A percentile compares a stretch with the other conserved stretches of the same genome.
Conservation (phyloP, 2,329 filamentous ascomycete species). For the Arthrobotrys megalospora region DNA sequence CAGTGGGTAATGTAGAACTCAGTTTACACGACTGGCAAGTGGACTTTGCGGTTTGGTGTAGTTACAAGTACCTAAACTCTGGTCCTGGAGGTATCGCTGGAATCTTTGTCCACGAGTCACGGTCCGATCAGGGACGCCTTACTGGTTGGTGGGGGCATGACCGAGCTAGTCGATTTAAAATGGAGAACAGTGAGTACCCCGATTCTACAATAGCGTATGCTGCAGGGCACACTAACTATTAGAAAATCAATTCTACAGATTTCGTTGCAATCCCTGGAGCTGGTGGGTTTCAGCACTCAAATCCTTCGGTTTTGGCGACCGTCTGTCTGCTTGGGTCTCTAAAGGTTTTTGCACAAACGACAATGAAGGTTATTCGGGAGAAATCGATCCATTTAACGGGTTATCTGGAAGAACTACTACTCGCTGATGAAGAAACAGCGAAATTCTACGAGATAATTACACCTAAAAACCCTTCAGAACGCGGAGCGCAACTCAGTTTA, state of each 20-base stretch:
- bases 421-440: constrained; percentile 15
- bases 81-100: constrained; percentile 86
- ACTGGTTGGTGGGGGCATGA: constrained; percentile 91
- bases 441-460: constrained; percentile 77
- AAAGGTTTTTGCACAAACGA: constrained; percentile 80
- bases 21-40: constrained; percentile 88
- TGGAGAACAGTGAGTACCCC: constrained; percentile 76
- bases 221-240: constrained; percentile 4
- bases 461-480: constrained; percentile 76
- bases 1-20: constrained; percentile 85
- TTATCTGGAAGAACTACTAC: constrained; percentile 78
- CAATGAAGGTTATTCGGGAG: constrained; percentile 77
- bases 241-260: constrained; percentile 1
- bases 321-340: constrained; percentile 81
- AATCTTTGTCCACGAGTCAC: constrained; percentile 82
- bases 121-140: constrained; percentile 76
- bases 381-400: constrained; percentile 82
- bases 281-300: constrained; percentile 86
- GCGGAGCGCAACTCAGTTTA: constrained; percentile 85
- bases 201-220: background rate
- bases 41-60: constrained; percentile 91
- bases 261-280: constrained; percentile 81
- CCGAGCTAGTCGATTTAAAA: constrained; percentile 82
- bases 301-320: constrained; percentile 84
- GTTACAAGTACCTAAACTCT: constrained; percentile 93